These are phyloP conservation scores for Solioccasus polychromus DNA, from an alignment of 768 basidiomycete genomes.

Conservation along the genomic window DNA sequence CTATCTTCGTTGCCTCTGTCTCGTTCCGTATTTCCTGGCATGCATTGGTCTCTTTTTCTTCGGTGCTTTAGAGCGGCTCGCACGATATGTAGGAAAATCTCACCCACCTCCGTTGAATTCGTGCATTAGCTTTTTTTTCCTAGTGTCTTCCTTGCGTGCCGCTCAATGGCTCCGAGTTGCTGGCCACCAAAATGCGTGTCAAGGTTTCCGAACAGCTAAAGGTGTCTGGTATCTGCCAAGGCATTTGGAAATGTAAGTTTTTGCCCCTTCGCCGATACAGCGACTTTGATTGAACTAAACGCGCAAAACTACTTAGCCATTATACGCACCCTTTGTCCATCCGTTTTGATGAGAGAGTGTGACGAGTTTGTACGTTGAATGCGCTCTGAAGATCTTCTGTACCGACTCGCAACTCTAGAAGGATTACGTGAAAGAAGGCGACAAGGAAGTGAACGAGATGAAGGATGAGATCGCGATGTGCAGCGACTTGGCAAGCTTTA, in stretches of 20 bases:
- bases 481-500: no score
- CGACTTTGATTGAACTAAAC: background rate
- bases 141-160: background rate
- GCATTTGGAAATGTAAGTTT: background rate
- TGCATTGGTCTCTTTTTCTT: background rate
- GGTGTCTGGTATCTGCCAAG: background rate
- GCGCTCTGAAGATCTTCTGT: no score
- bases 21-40: background rate
- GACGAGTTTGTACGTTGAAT: background rate
- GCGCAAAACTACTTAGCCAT: background rate
- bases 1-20: no score
- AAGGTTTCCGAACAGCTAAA: background rate
- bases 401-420: no score
- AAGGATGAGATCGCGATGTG: background rate
- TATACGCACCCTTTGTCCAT: background rate
- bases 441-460: background rate
- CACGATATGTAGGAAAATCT: background rate
- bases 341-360: background rate
- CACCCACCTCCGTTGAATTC: no score
- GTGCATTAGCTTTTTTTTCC: background rate
- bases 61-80: background rate
- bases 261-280: background rate
- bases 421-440: background rate
- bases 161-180: background rate
- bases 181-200: background rate